Evolutionary conservation across 768 basidiomycete genomes (phyloP).

Genomic region (Clavulina sp.): DNA sequence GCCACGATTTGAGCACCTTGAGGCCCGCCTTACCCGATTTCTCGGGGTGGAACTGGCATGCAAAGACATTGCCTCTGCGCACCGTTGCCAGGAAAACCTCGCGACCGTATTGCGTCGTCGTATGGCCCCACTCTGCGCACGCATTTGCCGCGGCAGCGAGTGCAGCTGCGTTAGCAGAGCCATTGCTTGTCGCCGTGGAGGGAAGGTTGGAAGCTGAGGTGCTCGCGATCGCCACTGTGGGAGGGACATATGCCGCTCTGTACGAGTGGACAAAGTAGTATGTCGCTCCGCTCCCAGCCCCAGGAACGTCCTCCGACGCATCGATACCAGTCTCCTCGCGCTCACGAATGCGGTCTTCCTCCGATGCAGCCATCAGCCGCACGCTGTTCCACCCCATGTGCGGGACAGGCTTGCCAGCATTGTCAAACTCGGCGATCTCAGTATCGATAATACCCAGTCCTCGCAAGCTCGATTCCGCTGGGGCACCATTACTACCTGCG

Average conservation of each 20-base stretch:
- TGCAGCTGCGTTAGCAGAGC: not conserved
- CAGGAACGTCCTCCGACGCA: constrained; percentile 18
- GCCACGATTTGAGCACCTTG: constrained; percentile 62
- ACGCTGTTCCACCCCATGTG: constrained; percentile 96
- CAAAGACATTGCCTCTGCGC: constrained; percentile 71
- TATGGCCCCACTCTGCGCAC: constrained; percentile 72
- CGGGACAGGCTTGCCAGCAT: constrained; percentile 69
- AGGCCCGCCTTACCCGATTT: constrained; percentile 87
- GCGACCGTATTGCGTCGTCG: constrained; percentile 84
- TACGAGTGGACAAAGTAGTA: constrained; percentile 99
- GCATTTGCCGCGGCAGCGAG: too few relatives aligned
- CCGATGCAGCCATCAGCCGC: constrained; percentile 27
- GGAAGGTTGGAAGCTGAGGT: too few relatives aligned
- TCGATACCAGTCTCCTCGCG: constrained; percentile 30
- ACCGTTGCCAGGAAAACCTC: constrained; percentile 81
- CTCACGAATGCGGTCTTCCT: constrained; percentile 18
- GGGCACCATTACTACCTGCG: not conserved
- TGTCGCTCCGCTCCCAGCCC: constrained; percentile 33
- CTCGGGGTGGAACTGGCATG: constrained; percentile 94
- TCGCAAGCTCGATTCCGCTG: constrained; percentile 1
- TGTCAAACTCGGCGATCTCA: constrained; percentile 51
- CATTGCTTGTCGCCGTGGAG: too few relatives aligned
- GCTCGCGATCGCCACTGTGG: constrained; percentile 13
- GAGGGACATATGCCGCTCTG: constrained; percentile 56
- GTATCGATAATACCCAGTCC: constrained; percentile 73